phyloP scores from a whole-genome alignment of 352 stramenopile species.

The Phytophthora sp. region DNA sequence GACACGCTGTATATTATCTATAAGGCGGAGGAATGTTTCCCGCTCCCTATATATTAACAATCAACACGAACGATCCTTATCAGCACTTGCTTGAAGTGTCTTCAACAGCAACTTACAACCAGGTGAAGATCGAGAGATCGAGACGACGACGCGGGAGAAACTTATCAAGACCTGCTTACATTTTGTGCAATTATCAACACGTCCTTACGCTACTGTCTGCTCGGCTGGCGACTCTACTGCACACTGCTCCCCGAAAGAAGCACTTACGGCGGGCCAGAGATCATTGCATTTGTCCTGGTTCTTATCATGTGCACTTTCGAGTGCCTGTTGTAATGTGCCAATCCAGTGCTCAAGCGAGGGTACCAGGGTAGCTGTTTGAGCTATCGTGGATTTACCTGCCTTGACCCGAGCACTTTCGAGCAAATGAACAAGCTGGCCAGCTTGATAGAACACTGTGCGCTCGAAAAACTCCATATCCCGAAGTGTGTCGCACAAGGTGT shows the following conservation, averaged over 20 bases:
- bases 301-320: conserved; percentile 42
- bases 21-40: conserved; percentile 15
- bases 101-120: too few relatives aligned
- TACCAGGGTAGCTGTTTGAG: conserved; percentile 22
- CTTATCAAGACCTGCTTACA: conserved; percentile 7
- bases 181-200: conserved; percentile 8
- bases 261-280: conserved; percentile 50
- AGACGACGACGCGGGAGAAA: neutral
- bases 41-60: conserved; percentile 21
- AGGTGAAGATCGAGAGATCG: too few relatives aligned
- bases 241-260: conserved; percentile 30
- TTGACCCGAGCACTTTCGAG: conserved; percentile 40
- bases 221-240: conserved; percentile 15
- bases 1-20: conserved; percentile 33
- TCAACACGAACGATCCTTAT: conserved; percentile 15
- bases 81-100: too few relatives aligned
- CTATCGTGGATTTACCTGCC: conserved; percentile 36
- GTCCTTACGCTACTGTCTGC: conserved; percentile 16
- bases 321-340: conserved; percentile 38
- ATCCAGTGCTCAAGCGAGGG: conserved; percentile 49
- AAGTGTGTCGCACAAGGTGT: conserved; percentile 52
- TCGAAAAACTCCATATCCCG: conserved; percentile 62
- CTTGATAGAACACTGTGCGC: conserved; percentile 69
- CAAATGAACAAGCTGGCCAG: conserved; percentile 59
- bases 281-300: conserved; percentile 56